Base-by-base conservation (phyloP, 345 rosid species). In the Eucalyptus globulus region DNA sequence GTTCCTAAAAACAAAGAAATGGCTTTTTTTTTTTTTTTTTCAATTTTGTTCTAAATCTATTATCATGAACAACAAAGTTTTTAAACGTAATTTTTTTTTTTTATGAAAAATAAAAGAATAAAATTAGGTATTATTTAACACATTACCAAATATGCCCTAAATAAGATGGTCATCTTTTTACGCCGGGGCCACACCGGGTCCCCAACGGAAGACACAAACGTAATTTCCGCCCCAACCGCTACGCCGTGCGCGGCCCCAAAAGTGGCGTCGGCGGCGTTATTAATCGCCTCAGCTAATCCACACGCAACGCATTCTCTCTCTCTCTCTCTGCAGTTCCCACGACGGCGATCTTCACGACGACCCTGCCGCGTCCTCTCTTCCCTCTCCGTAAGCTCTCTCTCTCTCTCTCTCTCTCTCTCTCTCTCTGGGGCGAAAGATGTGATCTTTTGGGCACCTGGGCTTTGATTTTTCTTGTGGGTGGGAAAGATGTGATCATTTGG, bases 21-120 rank as follows among this genome's bases (percentile, higher is more conserved):
- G 4, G 11, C 0, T 53, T 53, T 0, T 1, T 7, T 19, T 8
- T n/a, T n/a, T n/a, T n/a, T n/a, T 1, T 19, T 53, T 21, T 19
- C 3, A 6, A 21, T 53, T 19, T 53, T 53, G 1, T 53, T 53
- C 10, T 53, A 53, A 53, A 53, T 8, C 1, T 53, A 53, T 53
- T 53, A 19, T 53, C 10, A 53, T 0, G 11, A 53, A 0, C 1
- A 53, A 8, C 58, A 53, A 21, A 21, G 1, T 21, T 53, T 53
- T 21, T 4, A 4, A 21, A 53, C 0, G 26, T 8, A 19, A 1
- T 53, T 53, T 53, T 51, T 51, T 17, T 1, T 0, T 53, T 53
- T 53, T 19, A 53, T 53, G 5, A 11, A 0, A 21, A 53, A 53
- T 21, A 8, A 53, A 53, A 21, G 5, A 53, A 53, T 53, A 2